These are phyloP conservation scores for Coemansia sp. DNA, from an alignment of 192 early-diverging fungal species.

Conservation along the genomic window DNA sequence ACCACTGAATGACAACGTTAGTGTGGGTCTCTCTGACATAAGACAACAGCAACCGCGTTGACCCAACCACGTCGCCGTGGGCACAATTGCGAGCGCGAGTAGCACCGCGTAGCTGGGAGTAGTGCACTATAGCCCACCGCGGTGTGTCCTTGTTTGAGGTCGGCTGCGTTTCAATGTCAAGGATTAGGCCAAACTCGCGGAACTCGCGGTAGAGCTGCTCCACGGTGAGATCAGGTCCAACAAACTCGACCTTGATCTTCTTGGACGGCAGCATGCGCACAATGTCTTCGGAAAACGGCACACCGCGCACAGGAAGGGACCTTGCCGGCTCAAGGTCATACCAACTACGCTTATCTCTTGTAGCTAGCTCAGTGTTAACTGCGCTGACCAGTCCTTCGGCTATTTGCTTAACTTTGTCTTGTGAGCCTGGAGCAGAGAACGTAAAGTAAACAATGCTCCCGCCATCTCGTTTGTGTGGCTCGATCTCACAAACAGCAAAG, in stretches of 20 bases:
- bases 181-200: conserved; percentile 80
- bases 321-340: conserved; percentile 68
- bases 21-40: conserved; percentile 64
- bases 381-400: conserved; percentile 29
- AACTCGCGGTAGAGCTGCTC: conserved; percentile 75
- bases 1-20: conserved; percentile 66
- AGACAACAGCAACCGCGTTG: conserved; percentile 63
- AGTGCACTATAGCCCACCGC: conserved; percentile 81
- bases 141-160: conserved; percentile 72
- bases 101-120: conserved; percentile 75
- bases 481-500: conserved; percentile 34
- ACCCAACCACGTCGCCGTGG: conserved; percentile 76
- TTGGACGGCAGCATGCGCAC: conserved; percentile 54
- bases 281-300: conserved; percentile 77
- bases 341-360: conserved; percentile 63
- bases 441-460: conserved; percentile 54
- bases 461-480: conserved; percentile 47
- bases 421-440: conserved; percentile 7
- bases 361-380: conserved; percentile 58
- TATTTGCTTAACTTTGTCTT: conserved; percentile 16
- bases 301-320: conserved; percentile 68
- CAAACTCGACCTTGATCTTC: conserved; percentile 71
- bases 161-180: conserved; percentile 73
- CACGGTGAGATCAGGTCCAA: conserved; percentile 68
- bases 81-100: conserved; percentile 92